Conservation (phyloP, 2,329 filamentous ascomycete genomes). For the Fusarium sambucinum region DNA sequence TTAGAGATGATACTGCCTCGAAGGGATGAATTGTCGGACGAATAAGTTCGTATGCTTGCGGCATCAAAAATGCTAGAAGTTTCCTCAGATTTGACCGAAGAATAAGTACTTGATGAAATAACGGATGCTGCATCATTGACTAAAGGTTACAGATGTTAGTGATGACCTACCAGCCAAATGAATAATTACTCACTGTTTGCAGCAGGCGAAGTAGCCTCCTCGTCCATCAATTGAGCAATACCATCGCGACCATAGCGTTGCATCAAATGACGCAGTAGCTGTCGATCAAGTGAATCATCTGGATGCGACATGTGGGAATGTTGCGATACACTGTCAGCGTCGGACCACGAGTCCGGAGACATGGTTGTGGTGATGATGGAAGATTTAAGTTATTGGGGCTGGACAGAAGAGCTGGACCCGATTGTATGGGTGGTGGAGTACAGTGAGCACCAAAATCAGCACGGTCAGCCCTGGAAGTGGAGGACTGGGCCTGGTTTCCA, state of each 20-base stretch:
- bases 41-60: constrained; percentile 54
- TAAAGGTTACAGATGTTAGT: constrained; percentile 28
- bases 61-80: constrained; percentile 54
- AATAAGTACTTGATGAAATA: constrained; percentile 52
- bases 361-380: constrained; percentile 40
- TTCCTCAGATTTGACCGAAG: constrained; percentile 54
- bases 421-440: constrained; percentile 39
- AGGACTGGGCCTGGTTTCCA: constrained; percentile 8
- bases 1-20: constrained; percentile 57
- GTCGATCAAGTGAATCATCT: constrained; percentile 51
- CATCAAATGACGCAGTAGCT: constrained; percentile 54
- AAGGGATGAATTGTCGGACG: constrained; percentile 57
- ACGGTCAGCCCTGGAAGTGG: constrained; percentile 38
- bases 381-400: constrained; percentile 26
- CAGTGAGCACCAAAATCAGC: constrained; percentile 35
- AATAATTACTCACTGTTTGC: constrained; percentile 48
- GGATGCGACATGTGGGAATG: constrained; percentile 46
- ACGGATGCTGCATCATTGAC: constrained; percentile 53
- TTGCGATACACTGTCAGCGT: constrained; percentile 50
- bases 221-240: constrained; percentile 51
- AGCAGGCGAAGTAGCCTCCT: constrained; percentile 48
- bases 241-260: constrained; percentile 52
- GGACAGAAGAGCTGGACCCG: constrained; percentile 24
- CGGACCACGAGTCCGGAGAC: constrained; percentile 51
- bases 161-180: not conserved